Evolutionary conservation across 441 rosid species (phyloP).

Genomic region (Omphalea diandra): DNA sequence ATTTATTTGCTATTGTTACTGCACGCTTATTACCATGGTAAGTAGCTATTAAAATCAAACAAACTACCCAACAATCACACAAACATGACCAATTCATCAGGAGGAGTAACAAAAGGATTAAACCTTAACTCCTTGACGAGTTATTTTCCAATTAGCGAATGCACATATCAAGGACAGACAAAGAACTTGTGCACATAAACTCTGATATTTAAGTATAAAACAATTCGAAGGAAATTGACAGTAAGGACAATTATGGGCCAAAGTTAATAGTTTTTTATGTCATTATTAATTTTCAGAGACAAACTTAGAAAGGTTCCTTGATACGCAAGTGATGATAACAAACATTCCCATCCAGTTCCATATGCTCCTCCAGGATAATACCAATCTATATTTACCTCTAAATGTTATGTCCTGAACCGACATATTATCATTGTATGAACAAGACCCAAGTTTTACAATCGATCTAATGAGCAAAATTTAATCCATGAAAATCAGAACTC

Average conservation of each 20-base stretch:
- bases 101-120: background rate
- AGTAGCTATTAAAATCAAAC: background rate
- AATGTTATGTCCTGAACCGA: no score
- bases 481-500: background rate
- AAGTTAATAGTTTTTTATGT: background rate
- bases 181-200: background rate
- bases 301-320: background rate
- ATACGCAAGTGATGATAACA: no score
- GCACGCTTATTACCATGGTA: background rate
- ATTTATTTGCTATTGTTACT: background rate
- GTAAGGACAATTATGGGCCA: background rate
- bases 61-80: background rate
- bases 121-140: background rate
- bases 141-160: background rate
- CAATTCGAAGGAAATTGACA: background rate
- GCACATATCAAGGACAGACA: background rate
- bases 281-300: background rate
- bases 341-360: no score
- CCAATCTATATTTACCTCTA: no score
- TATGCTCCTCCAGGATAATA: no score
- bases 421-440: no score
- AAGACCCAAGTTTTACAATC: no score
- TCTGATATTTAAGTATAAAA: background rate
- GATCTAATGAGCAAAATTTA: background rate
- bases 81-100: background rate